Conservation (phyloP, 129 eudicot species). For the Pseudognaphalium luteoalbum region DNA sequence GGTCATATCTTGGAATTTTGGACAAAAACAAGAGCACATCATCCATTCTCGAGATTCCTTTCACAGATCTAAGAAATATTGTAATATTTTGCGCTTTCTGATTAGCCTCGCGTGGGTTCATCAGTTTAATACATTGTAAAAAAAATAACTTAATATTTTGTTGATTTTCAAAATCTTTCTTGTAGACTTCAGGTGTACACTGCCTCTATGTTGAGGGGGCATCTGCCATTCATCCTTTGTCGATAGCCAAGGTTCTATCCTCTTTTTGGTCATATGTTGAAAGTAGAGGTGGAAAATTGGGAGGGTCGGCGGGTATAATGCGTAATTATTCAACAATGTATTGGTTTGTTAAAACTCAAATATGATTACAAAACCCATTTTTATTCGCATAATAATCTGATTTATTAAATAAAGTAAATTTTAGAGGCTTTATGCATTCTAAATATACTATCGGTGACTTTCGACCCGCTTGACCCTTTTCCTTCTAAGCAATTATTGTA, state of each 20-base stretch:
- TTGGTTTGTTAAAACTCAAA: not conserved
- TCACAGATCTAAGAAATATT: slow-evolving; percentile 54
- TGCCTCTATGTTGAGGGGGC: slow-evolving; percentile 64
- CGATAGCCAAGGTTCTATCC: slow-evolving; percentile 51
- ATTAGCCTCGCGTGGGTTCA: not conserved
- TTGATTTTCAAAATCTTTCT: not conserved
- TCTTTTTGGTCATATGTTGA: not conserved
- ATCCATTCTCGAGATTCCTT: slow-evolving; percentile 46
- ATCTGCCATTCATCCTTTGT: slow-evolving; percentile 49
- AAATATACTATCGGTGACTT: not conserved
- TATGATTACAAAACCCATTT: not conserved
- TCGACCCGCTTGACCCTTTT: not conserved
- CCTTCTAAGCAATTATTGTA: not conserved
- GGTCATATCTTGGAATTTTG: slow-evolving; percentile 53
- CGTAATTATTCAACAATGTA: not conserved
- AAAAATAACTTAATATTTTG: not conserved
- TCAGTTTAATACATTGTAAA: not conserved
- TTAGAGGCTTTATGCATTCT: not conserved
- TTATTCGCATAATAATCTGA: not conserved
- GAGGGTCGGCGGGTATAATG: not conserved
- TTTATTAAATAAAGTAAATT: not conserved
- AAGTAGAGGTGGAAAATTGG: not conserved
- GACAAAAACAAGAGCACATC: slow-evolving; percentile 43
- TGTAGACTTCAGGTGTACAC: slow-evolving; percentile 34
- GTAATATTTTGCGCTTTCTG: slow-evolving; percentile 19